A percentile compares a stretch with the other conserved stretches of the same genome.
Conservation (phyloP, 306 rosid species). For the Calophaca sinica region DNA sequence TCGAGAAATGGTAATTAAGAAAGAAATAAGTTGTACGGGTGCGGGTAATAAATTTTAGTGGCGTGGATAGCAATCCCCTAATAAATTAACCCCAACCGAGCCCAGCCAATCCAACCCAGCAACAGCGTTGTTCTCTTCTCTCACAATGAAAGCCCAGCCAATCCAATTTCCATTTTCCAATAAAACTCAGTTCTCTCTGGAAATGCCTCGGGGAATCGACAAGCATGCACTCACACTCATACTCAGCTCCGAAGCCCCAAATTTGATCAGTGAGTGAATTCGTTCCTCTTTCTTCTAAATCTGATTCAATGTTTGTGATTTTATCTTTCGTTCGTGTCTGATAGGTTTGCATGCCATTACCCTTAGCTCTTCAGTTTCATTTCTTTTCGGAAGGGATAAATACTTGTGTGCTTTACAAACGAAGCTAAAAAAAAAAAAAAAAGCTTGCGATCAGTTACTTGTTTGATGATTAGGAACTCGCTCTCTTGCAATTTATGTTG, state of each 20-base stretch:
- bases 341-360: slow-evolving; percentile 18
- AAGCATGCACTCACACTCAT: neutral
- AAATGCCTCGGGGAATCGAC: neutral
- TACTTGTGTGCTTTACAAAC: slow-evolving; percentile 11
- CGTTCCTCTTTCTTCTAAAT: neutral
- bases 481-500: slow-evolving; percentile 5
- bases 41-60: too few species aligned
- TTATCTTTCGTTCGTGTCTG: neutral
- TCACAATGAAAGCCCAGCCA: too few species aligned
- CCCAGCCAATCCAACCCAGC: too few species aligned
- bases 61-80: too few species aligned
- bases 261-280: slow-evolving; percentile 17
- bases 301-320: neutral
- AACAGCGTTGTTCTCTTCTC: too few species aligned
- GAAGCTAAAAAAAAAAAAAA: neutral
- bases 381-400: neutral
- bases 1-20: too few species aligned
- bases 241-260: slow-evolving; percentile 10
- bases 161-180: neutral
- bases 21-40: too few species aligned
- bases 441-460: neutral
- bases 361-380: neutral
- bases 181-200: neutral
- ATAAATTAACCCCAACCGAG: too few species aligned
- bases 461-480: neutral